Percentiles rank a stretch among this genome's conserved stretches.
phyloP scores from a whole-genome alignment of 305 asterid species.

The Ilex paraguariensis region DNA sequence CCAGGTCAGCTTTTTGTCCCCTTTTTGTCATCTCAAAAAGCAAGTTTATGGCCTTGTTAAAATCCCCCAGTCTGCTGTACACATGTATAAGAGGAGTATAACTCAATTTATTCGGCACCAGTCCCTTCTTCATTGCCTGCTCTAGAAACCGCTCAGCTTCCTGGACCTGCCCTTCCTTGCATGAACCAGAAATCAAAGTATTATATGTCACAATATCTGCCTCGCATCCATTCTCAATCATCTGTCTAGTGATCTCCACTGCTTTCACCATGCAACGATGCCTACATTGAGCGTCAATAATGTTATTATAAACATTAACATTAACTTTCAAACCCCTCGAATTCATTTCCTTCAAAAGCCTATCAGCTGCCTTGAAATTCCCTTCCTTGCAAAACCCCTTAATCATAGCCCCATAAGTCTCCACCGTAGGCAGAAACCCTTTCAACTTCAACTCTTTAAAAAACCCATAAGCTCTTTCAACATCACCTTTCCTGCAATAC shows the following conservation, averaged over 20 bases:
- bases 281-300: constrained; percentile 60
- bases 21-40: constrained; percentile 63
- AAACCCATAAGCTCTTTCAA: constrained; percentile 45
- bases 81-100: constrained; percentile 77
- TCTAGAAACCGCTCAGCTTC: constrained; percentile 67
- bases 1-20: constrained; percentile 70
- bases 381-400: constrained; percentile 66
- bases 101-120: constrained; percentile 52
- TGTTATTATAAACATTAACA: constrained; percentile 47
- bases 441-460: constrained; percentile 57
- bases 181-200: constrained; percentile 60
- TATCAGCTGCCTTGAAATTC: constrained; percentile 49
- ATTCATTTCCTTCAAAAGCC: constrained; percentile 63
- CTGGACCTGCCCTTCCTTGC: constrained; percentile 55
- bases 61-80: constrained; percentile 49
- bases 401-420: constrained; percentile 78
- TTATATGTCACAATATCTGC: constrained; percentile 72
- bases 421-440: constrained; percentile 66
- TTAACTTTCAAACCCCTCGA: constrained; percentile 47
- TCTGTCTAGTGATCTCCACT: constrained; percentile 35
- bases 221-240: constrained; percentile 46
- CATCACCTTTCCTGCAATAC: constrained; percentile 66
- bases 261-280: constrained; percentile 49
- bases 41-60: constrained; percentile 61
- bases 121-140: constrained; percentile 36